Conservation (phyloP, 2,329 filamentous ascomycete genomes). For the Gnomoniopsis sp. region DNA sequence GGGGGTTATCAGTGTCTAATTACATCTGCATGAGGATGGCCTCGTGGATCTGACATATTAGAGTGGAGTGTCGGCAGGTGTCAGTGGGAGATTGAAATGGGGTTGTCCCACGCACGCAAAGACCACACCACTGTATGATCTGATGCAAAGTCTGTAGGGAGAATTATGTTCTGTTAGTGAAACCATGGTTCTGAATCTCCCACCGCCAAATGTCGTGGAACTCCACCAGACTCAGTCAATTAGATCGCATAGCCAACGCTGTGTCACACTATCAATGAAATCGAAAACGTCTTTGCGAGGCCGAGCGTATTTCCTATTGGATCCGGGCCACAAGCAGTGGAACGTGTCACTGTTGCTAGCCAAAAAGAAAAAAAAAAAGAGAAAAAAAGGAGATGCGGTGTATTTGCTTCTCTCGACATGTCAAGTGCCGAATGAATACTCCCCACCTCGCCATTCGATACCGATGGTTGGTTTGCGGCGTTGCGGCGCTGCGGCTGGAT, state of each 20-base stretch:
- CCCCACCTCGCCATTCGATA: background rate
- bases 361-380: background rate
- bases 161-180: background rate
- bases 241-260: background rate
- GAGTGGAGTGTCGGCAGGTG: slow-evolving; percentile 6
- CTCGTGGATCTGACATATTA: background rate
- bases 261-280: background rate
- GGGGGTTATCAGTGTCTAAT: background rate
- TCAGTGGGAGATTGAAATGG: slow-evolving; percentile 12
- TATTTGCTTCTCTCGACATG: background rate
- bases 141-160: background rate
- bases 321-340: background rate
- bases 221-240: background rate
- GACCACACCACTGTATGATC: slow-evolving; percentile 1
- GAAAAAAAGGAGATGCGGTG: background rate
- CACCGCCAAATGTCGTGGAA: background rate
- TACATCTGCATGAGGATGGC: background rate
- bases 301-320: background rate
- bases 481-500: background rate
- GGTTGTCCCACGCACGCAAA: slow-evolving; percentile 6
- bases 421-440: background rate
- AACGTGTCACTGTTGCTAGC: background rate
- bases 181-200: background rate
- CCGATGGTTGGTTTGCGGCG: background rate
- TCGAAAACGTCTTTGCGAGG: background rate